These are phyloP conservation scores for Paraphaeosphaeria minitans DNA, from an alignment of 2,329 filamentous ascomycete genomes.

Conservation along the genomic window DNA sequence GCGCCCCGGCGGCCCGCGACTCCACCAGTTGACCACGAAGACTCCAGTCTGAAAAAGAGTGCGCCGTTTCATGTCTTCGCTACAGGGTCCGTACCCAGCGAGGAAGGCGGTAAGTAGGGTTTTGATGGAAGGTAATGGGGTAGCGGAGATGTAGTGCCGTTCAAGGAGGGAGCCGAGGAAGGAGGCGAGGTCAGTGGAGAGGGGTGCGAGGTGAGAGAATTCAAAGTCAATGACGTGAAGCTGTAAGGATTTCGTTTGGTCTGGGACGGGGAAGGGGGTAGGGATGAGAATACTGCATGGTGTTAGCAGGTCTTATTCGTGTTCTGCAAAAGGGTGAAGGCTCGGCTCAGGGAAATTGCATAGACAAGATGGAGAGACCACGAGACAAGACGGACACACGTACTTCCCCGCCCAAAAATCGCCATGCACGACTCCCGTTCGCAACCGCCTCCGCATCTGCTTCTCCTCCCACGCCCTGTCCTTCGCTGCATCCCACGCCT, in stretches of 20 bases:
- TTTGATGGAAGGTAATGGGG: not conserved
- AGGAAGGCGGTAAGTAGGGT: conserved; percentile 1
- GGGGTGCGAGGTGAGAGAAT: conserved; percentile 8
- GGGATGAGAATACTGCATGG: not conserved
- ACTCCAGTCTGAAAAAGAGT: conserved; percentile 11
- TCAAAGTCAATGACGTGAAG: conserved; percentile 18
- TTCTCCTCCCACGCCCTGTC: conserved; percentile 6
- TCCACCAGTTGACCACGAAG: conserved; percentile 14
- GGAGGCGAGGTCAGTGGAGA: conserved; percentile 11
- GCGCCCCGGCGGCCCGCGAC: conserved; percentile 8
- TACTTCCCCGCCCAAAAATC: conserved; percentile 21
- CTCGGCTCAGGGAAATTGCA: too few relatives aligned
- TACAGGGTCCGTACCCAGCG: conserved; percentile 1
- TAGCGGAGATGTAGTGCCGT: not conserved
- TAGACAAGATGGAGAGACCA: too few relatives aligned
- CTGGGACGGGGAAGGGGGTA: not conserved
- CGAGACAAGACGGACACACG: not conserved
- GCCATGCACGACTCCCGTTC: conserved; percentile 12
- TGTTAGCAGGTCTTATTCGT: not conserved
- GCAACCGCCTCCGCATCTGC: not conserved
- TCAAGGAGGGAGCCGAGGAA: conserved; percentile 16
- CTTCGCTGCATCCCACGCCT: not conserved
- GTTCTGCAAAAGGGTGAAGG: too few relatives aligned
- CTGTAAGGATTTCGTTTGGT: not conserved
- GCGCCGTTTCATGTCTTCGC: conserved; percentile 11